Evolutionary conservation across 148 eudicot species (phyloP).

Genomic region (Spergularia bocconei): DNA sequence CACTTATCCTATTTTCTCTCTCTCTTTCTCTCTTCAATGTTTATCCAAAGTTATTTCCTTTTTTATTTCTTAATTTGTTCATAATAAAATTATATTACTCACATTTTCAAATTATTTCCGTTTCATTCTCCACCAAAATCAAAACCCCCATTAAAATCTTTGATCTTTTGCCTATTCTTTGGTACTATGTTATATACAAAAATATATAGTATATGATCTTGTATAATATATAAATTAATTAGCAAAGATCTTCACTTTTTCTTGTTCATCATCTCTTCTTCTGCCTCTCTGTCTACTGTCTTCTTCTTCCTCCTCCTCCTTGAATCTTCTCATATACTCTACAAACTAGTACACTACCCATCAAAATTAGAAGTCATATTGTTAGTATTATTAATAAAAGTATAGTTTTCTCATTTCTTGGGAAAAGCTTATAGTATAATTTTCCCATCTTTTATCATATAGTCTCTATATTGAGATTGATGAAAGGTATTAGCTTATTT

Average conservation of each 20-base stretch:
- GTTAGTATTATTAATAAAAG: too few relatives aligned
- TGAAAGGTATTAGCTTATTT: constrained; percentile 26
- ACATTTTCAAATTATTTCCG: neutral
- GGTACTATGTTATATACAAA: neutral
- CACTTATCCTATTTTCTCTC: constrained; percentile 10
- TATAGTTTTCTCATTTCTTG: neutral
- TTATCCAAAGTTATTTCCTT: constrained; percentile 7
- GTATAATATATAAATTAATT: neutral
- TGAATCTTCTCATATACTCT: neutral
- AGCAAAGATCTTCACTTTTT: constrained; percentile 27
- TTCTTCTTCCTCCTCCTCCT: constrained; percentile 5
- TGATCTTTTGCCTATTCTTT: constrained; percentile 10
- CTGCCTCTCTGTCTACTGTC: neutral
- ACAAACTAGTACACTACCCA: too few relatives aligned
- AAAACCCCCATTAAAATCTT: constrained; percentile 8
- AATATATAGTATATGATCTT: neutral
- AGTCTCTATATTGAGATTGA: constrained; percentile 26
- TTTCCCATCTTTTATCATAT: too few relatives aligned
- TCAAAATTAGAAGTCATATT: neutral
- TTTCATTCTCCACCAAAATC: neutral
- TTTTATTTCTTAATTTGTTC: neutral
- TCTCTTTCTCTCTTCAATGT: constrained; percentile 24
- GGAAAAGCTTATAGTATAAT: too few relatives aligned
- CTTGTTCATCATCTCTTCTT: neutral
- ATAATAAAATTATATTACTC: too few relatives aligned